These are phyloP conservation scores for Kernera saxatilis DNA, from an alignment of 345 rosid species.

Conservation along the genomic window DNA sequence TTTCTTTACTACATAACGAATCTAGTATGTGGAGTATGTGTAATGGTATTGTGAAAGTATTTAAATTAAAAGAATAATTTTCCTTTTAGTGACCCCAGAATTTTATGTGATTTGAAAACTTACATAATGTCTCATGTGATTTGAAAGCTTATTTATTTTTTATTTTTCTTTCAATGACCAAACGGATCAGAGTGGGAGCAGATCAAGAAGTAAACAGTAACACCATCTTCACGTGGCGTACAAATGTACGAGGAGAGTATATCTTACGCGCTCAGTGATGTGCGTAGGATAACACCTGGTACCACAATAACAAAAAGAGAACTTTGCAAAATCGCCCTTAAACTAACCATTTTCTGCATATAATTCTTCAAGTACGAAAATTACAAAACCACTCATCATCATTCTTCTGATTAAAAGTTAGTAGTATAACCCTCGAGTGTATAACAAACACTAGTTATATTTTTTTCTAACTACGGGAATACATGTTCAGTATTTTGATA, in stretches of 20 bases:
- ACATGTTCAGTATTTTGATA: neutral
- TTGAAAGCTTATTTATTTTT: neutral
- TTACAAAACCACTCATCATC: neutral
- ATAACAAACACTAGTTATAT: neutral
- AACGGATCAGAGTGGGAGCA: neutral
- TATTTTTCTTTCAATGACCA: neutral
- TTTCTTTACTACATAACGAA: neutral
- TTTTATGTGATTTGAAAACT: constrained; percentile 3
- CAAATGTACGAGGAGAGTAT: neutral
- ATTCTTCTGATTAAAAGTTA: neutral
- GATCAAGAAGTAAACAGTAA: neutral
- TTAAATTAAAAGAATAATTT: neutral
- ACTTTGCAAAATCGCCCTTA: neutral
- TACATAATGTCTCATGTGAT: constrained; percentile 14
- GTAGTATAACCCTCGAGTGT: neutral
- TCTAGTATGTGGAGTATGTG: neutral
- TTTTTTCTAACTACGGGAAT: too few species aligned
- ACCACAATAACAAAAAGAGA: neutral
- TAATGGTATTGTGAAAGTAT: neutral
- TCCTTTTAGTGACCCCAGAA: neutral
- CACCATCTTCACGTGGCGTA: constrained; percentile 11
- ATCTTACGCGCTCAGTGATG: neutral
- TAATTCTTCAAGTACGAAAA: neutral
- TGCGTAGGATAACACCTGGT: constrained; percentile 19
- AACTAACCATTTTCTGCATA: neutral